Percentiles rank a stretch among this genome's conserved stretches.
phyloP scores from a whole-genome alignment of 805 yeast genomes.

The Cephaloascus fragrans region DNA sequence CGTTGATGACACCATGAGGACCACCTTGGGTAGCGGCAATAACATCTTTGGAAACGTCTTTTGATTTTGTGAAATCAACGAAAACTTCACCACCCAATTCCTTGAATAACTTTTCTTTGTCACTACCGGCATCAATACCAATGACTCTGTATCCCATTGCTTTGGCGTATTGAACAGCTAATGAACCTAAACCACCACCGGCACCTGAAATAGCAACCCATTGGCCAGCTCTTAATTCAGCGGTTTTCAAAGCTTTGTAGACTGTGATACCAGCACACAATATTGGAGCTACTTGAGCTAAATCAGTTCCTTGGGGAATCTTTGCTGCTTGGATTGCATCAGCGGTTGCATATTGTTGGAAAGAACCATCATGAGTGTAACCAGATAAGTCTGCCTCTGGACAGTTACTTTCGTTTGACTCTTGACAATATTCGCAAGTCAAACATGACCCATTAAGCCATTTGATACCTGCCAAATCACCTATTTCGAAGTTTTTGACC shows the following conservation, averaged over 20 bases:
- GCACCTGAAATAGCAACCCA: conserved; percentile 30
- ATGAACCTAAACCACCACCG: conserved; percentile 28
- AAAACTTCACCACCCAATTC: conserved; percentile 10
- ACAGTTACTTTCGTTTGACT: conserved; percentile 29
- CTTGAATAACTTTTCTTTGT: conserved; percentile 11
- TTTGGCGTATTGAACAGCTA: conserved; percentile 26
- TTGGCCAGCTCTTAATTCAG: conserved; percentile 20
- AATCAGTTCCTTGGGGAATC: conserved; percentile 29
- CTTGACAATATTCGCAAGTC: conserved; percentile 30
- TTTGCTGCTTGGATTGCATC: conserved; percentile 36
- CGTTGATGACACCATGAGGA: neutral
- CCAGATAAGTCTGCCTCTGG: conserved; percentile 34
- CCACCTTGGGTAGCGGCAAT: neutral
- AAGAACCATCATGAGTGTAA: conserved; percentile 30
- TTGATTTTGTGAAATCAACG: conserved; percentile 3
- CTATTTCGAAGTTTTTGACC: conserved; percentile 31
- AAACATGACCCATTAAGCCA: conserved; percentile 38
- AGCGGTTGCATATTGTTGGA: conserved; percentile 32
- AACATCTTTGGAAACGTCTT: conserved; percentile 1
- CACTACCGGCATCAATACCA: conserved; percentile 25
- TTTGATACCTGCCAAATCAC: conserved; percentile 34
- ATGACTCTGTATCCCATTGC: conserved; percentile 27
- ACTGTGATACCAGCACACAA: conserved; percentile 24
- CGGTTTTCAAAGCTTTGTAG: conserved; percentile 28
- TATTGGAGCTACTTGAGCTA: conserved; percentile 24